phyloP scores from a whole-genome alignment of 805 yeast species.

The Schwanniomyces occidentalis region DNA sequence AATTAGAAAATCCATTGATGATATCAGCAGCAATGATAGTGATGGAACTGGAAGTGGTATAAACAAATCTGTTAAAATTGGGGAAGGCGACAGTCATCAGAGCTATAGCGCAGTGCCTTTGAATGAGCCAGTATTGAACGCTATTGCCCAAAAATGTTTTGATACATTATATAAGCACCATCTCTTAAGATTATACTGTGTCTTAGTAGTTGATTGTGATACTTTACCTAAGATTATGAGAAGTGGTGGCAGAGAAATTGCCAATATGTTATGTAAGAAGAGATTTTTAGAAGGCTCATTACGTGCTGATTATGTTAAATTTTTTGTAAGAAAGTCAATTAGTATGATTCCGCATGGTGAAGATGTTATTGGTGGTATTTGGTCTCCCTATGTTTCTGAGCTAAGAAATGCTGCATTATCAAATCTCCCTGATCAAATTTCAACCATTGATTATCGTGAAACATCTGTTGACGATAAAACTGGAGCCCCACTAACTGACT shows the following conservation, averaged over 20 bases:
- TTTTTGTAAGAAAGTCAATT: slow-evolving; percentile 63
- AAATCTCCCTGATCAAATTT: slow-evolving; percentile 71
- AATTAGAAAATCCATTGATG: slow-evolving; percentile 36
- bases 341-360: slow-evolving; percentile 71
- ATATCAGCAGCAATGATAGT: slow-evolving; percentile 15
- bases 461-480: slow-evolving; percentile 78
- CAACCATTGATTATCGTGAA: slow-evolving; percentile 78
- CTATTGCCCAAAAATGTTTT: slow-evolving; percentile 45
- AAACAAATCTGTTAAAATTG: slow-evolving; percentile 15
- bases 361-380: slow-evolving; percentile 77
- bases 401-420: slow-evolving; percentile 59
- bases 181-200: slow-evolving; percentile 76
- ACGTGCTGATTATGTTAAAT: slow-evolving; percentile 78
- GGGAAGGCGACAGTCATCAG: slow-evolving; percentile 15
- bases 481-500: slow-evolving; percentile 71
- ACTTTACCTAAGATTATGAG: slow-evolving; percentile 80
- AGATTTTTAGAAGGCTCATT: slow-evolving; percentile 78
- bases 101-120: slow-evolving; percentile 39
- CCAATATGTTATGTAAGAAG: slow-evolving; percentile 81
- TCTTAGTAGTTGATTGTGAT: slow-evolving; percentile 76
- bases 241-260: slow-evolving; percentile 88
- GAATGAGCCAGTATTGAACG: slow-evolving; percentile 43
- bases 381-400: slow-evolving; percentile 77
- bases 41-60: slow-evolving; percentile 11
- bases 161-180: slow-evolving; percentile 51